Evolutionary conservation across 352 stramenopile species (phyloP), one percentile per base, ranked within the genome.

Genomic region (Phytophthora litchii): DNA sequence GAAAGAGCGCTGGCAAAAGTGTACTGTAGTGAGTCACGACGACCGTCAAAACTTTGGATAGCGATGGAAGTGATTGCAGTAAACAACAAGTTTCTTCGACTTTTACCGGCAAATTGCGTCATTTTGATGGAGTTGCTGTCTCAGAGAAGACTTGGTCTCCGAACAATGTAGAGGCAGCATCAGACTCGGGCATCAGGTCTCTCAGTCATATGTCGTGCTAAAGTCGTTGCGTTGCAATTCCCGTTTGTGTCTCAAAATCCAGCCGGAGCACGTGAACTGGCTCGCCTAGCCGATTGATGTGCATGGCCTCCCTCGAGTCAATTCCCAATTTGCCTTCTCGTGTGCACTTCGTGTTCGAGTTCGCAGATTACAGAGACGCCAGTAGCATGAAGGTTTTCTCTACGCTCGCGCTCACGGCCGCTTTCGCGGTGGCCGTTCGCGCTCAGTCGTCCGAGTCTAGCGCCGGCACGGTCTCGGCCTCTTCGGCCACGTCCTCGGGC

Each of bases 281-380:
- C 56, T 71, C 38, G 56, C 12, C 12, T 38, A 16, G 25, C 19
- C 42, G 58, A 60, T 47, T 62, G 55, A 64, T 64, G 47, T 40
- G 46, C 53, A 40, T 54, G 27, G 27, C 27, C 32, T 14, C 11
- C 14, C 9, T 8, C 25, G 17, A 31, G 21, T 63, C 59, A 67
- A 64, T 76, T 61, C 42, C 64, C 69, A 70, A 72, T 77, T 84
- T 79, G 60, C 55, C 44, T 74, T 58, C 54, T 56, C 60, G 55
- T 21, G 60, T 56, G 44, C 67, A 57, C 50, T 59, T 61, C 34
- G 27, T 48, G 42, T 62, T 46, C 34, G 65, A 49, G 54, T 38
- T 21, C 48, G 62, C 59, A 64, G 67, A 74, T 74, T 74, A 67
- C 71, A 66, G 32, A 57, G 46, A 27, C 25, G 42, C 10, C 35